Percentiles rank a stretch among this genome's conserved stretches.
These are phyloP conservation scores for Alternaria sp. DNA, from an alignment of 2,329 filamentous ascomycete genomes.

Conservation along the genomic window DNA sequence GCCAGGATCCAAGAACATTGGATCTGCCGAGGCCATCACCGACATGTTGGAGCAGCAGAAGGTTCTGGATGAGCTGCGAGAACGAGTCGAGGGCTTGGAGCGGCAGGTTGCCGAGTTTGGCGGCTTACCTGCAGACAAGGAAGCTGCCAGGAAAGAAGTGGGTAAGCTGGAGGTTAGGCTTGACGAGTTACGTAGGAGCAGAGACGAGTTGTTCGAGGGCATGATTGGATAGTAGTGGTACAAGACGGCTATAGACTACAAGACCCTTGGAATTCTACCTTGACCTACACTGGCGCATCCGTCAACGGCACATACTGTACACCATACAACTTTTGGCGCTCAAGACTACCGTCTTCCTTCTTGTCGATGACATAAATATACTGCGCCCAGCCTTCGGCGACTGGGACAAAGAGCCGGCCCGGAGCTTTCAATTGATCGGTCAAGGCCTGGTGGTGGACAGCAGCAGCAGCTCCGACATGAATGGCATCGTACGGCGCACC, in stretches of 20 bases:
- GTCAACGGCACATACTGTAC: conserved; percentile 82
- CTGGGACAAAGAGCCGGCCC: conserved; percentile 82
- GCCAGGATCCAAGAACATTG: conserved; percentile 43
- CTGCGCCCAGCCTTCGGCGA: conserved; percentile 66
- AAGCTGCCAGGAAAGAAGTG: conserved; percentile 74
- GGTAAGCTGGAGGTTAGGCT: conserved; percentile 72
- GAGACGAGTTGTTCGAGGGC: conserved; percentile 79
- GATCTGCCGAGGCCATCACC: conserved; percentile 62
- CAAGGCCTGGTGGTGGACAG: conserved; percentile 73
- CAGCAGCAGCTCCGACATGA: conserved; percentile 89
- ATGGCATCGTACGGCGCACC: conserved; percentile 83
- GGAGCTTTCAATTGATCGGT: conserved; percentile 80
- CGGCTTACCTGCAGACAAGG: conserved; percentile 74
- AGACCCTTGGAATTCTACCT: neutral
- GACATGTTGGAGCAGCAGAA: conserved; percentile 68
- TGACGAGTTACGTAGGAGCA: conserved; percentile 64
- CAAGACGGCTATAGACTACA: conserved; percentile 4
- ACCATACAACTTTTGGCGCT: conserved; percentile 65
- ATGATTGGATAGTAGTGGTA: conserved; percentile 61
- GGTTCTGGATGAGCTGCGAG: conserved; percentile 67
- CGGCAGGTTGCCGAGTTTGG: conserved; percentile 71
- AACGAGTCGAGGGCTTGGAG: conserved; percentile 67
- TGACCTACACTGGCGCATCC: conserved; percentile 63
- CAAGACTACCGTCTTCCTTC: conserved; percentile 68
- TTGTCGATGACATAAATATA: conserved; percentile 80